Base-by-base conservation (phyloP, 331 rosid species). In the Erythrophleum ivorense region DNA sequence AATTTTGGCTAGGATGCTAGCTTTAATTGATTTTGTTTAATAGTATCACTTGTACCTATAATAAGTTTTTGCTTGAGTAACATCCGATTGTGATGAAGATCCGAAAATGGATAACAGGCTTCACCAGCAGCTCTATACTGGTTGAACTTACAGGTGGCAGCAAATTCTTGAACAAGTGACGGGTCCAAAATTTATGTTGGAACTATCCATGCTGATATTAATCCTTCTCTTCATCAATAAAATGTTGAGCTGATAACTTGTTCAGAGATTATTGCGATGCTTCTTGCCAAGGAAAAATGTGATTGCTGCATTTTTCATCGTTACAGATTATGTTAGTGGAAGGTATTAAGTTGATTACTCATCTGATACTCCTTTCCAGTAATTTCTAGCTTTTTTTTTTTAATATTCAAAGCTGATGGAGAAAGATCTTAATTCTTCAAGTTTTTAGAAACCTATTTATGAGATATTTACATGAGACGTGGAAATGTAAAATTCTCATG, bases 101-200 rank as follows among this genome's bases (percentile, higher is more conserved):
- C 88, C 87, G 83, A 82, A 49, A 78, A 87, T 87, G 87, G 87
- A 86, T 86, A 84, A 87, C 90, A 87, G 90, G 90, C 86, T 96
- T 93, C 92, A 89, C 77, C 80, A 81, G 86, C 87, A 93, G 99
- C 96, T 93, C 80, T 96, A 86, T 91, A 89, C 99, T 93, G 98
- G 98, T 95, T 96, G 97, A 96, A 93, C 97, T 93, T 93, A 92
- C 99, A 96, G 98, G 99, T 93, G 90, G 94, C 94, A 88, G 91
- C 91, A 71, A 81, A 83, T 88, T 72, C 82, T 86, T 78, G 92
- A 90, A 78, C 88, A 66, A 43, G 43, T 74, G 75, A 63, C 36
- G 52, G 75, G 76, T 75, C 90, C 91, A 55, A 85, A 84, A 84
- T 85, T 88, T 82, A 73, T 92, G 87, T 79, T 96, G 71, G 89